These are phyloP conservation scores for Moniliophthora roreri DNA, from an alignment of 1,284 basidiomycete genomes.

Conservation along the genomic window DNA sequence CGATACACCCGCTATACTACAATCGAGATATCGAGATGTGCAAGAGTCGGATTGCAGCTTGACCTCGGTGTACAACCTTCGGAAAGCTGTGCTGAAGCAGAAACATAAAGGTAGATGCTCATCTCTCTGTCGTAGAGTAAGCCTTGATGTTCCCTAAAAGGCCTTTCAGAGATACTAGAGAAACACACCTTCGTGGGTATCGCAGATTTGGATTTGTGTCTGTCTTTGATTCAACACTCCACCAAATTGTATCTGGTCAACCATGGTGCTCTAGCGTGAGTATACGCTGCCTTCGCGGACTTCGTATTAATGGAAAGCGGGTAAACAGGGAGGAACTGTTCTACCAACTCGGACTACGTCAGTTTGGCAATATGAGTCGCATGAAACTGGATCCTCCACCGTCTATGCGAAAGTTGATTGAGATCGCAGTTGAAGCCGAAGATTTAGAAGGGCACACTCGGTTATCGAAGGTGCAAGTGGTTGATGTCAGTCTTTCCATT, in stretches of 20 bases:
- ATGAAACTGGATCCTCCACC: conserved; percentile 86
- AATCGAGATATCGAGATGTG: conserved; percentile 53
- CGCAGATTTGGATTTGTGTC: conserved; percentile 73
- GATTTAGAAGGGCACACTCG: conserved; percentile 48
- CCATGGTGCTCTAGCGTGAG: conserved; percentile 80
- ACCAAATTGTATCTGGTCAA: conserved; percentile 91
- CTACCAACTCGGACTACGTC: conserved; percentile 90
- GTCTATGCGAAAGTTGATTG: conserved; percentile 66
- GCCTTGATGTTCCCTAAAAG: conserved; percentile 38
- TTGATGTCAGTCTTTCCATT: conserved; percentile 58
- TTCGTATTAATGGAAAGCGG: conserved; percentile 1
- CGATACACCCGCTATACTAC: neutral
- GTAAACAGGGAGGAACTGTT: conserved; percentile 84
- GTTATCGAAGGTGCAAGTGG: conserved; percentile 59
- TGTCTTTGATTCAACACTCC: conserved; percentile 85
- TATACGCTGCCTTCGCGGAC: conserved; percentile 3
- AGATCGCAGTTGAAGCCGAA: conserved; percentile 80
- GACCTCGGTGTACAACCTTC: conserved; percentile 74
- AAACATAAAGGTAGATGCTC: conserved; percentile 67
- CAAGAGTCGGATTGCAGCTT: conserved; percentile 80
- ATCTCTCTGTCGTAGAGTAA: neutral
- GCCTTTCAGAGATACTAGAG: conserved; percentile 79
- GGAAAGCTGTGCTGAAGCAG: conserved; percentile 57
- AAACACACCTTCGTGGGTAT: conserved; percentile 94
- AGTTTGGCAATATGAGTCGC: conserved; percentile 84